Evolutionary conservation across 1,284 basidiomycete genomes (phyloP), one percentile per base, ranked within the genome.

Genomic region (Trichosporon ovoides): DNA sequence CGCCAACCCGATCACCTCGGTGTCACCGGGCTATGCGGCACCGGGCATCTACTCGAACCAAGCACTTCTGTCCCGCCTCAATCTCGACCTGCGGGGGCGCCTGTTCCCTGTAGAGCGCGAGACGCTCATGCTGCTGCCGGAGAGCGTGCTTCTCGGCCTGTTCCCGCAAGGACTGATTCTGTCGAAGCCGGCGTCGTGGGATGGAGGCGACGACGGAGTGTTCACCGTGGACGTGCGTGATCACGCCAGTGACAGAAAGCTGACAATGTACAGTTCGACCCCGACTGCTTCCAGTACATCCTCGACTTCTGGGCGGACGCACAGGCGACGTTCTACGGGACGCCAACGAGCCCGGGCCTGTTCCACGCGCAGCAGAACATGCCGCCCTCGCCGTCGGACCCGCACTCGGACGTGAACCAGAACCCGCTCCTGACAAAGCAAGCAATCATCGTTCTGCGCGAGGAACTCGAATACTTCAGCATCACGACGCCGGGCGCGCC

Each of bases 381-480:
- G 46, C 80, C 87, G 43, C 85, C 87, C 57, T 66, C 64, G 19
- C 60, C 66, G 19, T 59, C 58, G 37, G 62, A 71, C 58, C 58
- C 67, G 34, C 62, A 67, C 38, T 66, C 67, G n/a, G 69, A 71
- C 58, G 65, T 70, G 28, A 68, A 69, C 52, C 89, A 92, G 72
- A 96, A 96, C 71, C 95, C 95, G 0, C 82, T 99, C 40, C 82
- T 98, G 59, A 85, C 87, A 54, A 98, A 98, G 79, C 96, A 98
- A 77, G 93, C 96, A 36, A 96, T 99, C 74, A 98, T 98, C 66
- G 95, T 98, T 24, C 84, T 99, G 52, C 85, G 95, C 36, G 95
- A 99, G 76, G 95, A 99, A 78, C 83, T 99, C 56, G 96, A 98
- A 76, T 99, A 97, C 77, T 99, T 98, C 71, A 87, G 90, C 36